Conservation (phyloP, 2,329 filamentous ascomycete species). For the Pestalotiopsis fici region DNA sequence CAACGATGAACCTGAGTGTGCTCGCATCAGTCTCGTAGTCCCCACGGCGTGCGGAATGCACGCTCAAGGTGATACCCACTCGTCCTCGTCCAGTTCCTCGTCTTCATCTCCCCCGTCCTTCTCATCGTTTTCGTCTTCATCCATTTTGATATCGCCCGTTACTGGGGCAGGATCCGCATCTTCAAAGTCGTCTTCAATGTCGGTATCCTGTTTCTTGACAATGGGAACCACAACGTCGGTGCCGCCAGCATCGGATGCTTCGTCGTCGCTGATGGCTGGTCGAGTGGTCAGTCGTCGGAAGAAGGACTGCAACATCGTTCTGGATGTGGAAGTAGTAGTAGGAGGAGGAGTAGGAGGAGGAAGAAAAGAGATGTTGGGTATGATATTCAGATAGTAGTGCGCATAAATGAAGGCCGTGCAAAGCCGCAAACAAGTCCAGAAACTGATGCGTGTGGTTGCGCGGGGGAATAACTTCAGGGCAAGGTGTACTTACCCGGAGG, state of each 20-base stretch:
- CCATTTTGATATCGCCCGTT: slow-evolving; percentile 14
- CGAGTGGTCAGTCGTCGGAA: slow-evolving; percentile 10
- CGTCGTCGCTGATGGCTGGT: slow-evolving; percentile 43
- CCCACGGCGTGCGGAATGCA: neutral
- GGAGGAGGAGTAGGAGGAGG: no score
- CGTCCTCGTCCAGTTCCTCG: slow-evolving; percentile 34
- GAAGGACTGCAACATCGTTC: neutral
- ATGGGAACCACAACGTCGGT: slow-evolving; percentile 20
- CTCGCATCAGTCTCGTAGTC: neutral
- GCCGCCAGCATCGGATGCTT: slow-evolving; percentile 32
- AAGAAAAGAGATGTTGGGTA: neutral
- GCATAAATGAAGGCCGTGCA: neutral
- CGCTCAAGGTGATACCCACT: slow-evolving; percentile 28
- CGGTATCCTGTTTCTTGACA: slow-evolving; percentile 15
- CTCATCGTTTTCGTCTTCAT: slow-evolving; percentile 19
- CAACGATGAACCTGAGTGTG: slow-evolving; percentile 66
- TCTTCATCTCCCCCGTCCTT: slow-evolving; percentile 27
- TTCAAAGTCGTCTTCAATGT: slow-evolving; percentile 18
- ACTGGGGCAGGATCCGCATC: slow-evolving; percentile 25
- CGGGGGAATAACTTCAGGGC: slow-evolving; percentile 7
- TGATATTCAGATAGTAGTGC: neutral
- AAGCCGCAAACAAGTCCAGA: neutral
- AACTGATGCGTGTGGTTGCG: neutral
- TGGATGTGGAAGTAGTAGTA: neutral
- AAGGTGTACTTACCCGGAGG: slow-evolving; percentile 21